These are phyloP conservation scores for Penicillium argentinense DNA, from an alignment of 495 filamentous ascomycete species.

Conservation along the genomic window DNA sequence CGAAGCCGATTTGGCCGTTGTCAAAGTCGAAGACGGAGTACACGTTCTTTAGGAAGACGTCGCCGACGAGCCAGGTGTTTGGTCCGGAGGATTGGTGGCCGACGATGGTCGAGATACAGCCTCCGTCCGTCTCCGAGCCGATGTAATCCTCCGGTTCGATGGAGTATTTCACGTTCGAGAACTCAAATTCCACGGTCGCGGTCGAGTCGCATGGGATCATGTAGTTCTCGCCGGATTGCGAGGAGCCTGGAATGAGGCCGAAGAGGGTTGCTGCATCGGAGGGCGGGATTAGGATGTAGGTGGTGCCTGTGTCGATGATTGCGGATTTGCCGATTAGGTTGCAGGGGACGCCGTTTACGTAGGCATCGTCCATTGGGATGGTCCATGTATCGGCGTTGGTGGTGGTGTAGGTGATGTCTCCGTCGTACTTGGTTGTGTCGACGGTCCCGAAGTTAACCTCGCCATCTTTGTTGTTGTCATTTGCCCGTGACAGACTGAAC, in stretches of 20 bases:
- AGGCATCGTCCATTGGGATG: constrained; percentile 63
- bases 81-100: constrained; percentile 45
- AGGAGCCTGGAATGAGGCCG: constrained; percentile 60
- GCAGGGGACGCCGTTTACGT: constrained; percentile 54
- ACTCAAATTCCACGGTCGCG: constrained; percentile 48
- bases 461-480: constrained; percentile 66
- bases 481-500: constrained; percentile 61
- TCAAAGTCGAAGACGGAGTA: constrained; percentile 80
- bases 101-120: constrained; percentile 66
- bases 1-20: constrained; percentile 41
- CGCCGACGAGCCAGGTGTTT: constrained; percentile 72
- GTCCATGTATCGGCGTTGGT: constrained; percentile 58
- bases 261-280: constrained; percentile 65
- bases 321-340: constrained; percentile 53
- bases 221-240: constrained; percentile 54
- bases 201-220: constrained; percentile 70
- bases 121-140: constrained; percentile 36
- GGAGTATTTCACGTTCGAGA: constrained; percentile 59
- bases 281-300: constrained; percentile 66
- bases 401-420: constrained; percentile 62
- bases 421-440: constrained; percentile 63
- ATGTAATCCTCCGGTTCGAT: constrained; percentile 71
- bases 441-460: constrained; percentile 74
- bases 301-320: constrained; percentile 82
- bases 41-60: constrained; percentile 88